Evolutionary conservation across 2,329 filamentous ascomycete genomes (phyloP).

Genomic region (Hymenoscyphus scutula): DNA sequence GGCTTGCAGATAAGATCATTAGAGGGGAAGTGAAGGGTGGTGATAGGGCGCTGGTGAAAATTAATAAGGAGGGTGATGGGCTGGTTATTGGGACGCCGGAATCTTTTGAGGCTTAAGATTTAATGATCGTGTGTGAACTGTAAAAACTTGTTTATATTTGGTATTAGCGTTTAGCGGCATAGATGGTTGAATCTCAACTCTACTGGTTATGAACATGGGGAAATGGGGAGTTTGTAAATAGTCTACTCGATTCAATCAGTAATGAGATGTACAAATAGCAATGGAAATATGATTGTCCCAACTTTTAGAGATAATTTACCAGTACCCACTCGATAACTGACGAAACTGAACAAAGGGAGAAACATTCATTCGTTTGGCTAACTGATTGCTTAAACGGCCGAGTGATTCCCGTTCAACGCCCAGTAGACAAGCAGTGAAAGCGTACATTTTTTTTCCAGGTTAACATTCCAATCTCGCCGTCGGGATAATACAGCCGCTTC

Average conservation of each 20-base stretch:
- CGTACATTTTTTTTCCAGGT: too few species aligned
- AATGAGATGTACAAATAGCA: neutral
- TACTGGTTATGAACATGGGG: neutral
- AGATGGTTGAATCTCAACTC: neutral
- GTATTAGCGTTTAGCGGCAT: neutral
- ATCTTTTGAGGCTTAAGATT: neutral
- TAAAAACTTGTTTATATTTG: neutral
- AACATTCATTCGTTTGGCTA: too few species aligned
- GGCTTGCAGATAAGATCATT: constrained; percentile 88
- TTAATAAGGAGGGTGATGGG: constrained; percentile 61
- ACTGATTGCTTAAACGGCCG: too few species aligned
- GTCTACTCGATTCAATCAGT: neutral
- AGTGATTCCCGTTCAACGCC: too few species aligned
- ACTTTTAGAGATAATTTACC: too few species aligned
- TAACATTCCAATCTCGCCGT: too few species aligned
- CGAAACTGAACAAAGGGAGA: too few species aligned
- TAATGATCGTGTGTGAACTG: neutral
- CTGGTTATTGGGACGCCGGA: constrained; percentile 47
- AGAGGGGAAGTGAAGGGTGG: constrained; percentile 75
- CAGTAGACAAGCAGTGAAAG: too few species aligned
- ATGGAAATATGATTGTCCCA: too few species aligned
- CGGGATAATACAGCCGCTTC: too few species aligned
- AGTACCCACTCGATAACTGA: too few species aligned
- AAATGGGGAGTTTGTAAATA: neutral
- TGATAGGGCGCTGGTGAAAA: constrained; percentile 66